Conservation (phyloP, 2,329 filamentous ascomycete genomes). For the Capronia americana region DNA sequence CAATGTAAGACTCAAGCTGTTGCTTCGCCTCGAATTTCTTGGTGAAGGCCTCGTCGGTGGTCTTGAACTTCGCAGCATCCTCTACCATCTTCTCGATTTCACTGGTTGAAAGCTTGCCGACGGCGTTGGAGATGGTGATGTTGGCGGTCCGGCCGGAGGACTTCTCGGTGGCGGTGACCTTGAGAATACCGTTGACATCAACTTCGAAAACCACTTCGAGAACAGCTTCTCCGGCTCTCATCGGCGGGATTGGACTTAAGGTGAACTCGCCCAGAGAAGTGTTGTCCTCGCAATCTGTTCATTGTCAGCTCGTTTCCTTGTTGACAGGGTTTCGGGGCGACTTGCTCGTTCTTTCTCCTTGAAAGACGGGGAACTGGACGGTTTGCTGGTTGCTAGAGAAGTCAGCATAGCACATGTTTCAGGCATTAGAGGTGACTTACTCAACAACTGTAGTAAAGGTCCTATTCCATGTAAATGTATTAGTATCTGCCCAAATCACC, state of each 20-base stretch:
- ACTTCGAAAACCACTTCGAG: slow-evolving; percentile 99
- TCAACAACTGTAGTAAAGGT: slow-evolving; percentile 88
- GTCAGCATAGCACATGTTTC: neutral
- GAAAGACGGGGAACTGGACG: slow-evolving; percentile 90
- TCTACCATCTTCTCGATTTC: slow-evolving; percentile 99
- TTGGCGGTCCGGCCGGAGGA: slow-evolving; percentile 96
- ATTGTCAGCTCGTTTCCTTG: neutral
- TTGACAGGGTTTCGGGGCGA: neutral
- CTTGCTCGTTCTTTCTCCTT: slow-evolving; percentile 71
- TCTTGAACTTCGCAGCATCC: slow-evolving; percentile 98
- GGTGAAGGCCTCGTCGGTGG: slow-evolving; percentile 95
- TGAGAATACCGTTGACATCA: slow-evolving; percentile 99
- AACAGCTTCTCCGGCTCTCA: slow-evolving; percentile 94
- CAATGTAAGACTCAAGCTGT: slow-evolving; percentile 98
- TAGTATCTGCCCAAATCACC: neutral
- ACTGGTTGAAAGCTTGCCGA: slow-evolving; percentile 90
- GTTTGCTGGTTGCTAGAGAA: slow-evolving; percentile 68
- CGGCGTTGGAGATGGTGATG: slow-evolving; percentile 99
- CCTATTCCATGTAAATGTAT: slow-evolving; percentile 35
- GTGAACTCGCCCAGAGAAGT: slow-evolving; percentile 98
- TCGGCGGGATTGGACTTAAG: slow-evolving; percentile 80
- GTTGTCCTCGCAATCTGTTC: slow-evolving; percentile 96
- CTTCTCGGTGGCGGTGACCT: slow-evolving; percentile 99
- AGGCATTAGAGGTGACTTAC: slow-evolving; percentile 46
- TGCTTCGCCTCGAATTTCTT: slow-evolving; percentile 99